Conservation (phyloP, 768 basidiomycete genomes). For the Termitomyces heimii region DNA sequence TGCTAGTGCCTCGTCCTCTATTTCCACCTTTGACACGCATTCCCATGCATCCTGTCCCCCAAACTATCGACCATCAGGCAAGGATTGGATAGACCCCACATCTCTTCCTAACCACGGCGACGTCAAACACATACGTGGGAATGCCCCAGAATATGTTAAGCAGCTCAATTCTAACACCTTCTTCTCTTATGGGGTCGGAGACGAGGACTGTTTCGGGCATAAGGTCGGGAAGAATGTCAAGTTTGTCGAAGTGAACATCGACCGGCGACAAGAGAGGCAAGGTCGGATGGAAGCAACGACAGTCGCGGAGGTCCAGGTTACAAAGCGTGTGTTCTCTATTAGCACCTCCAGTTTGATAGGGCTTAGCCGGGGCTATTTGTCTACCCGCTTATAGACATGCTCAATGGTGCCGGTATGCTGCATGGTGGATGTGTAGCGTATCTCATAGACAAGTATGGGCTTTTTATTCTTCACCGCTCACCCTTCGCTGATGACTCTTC, state of each 20-base stretch:
- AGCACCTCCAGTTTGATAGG: not conserved
- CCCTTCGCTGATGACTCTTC: not conserved
- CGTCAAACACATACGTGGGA: conserved; percentile 53
- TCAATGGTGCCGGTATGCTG: conserved; percentile 71
- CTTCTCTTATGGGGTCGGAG: conserved; percentile 65
- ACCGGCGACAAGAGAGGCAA: conserved; percentile 38
- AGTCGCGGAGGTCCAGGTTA: conserved; percentile 55
- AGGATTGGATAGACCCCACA: conserved; percentile 62
- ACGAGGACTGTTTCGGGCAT: conserved; percentile 55
- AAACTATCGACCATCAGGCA: conserved; percentile 21
- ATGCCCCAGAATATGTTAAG: conserved; percentile 56
- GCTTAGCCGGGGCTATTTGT: not conserved
- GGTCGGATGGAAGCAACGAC: conserved; percentile 56
- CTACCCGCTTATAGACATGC: conserved; percentile 43
- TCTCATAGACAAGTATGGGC: conserved; percentile 66
- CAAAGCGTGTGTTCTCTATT: conserved; percentile 42
- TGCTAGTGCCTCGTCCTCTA: conserved; percentile 20
- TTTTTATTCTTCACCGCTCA: not conserved
- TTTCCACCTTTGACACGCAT: conserved; percentile 18
- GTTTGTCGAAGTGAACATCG: conserved; percentile 54
- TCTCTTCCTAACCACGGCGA: conserved; percentile 55
- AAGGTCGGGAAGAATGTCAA: conserved; percentile 53
- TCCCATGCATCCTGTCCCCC: conserved; percentile 17
- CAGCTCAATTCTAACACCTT: conserved; percentile 65
- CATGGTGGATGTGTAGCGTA: conserved; percentile 75